Conservation (phyloP, 2,329 filamentous ascomycete species). For the Aspergillus quadricinctus region DNA sequence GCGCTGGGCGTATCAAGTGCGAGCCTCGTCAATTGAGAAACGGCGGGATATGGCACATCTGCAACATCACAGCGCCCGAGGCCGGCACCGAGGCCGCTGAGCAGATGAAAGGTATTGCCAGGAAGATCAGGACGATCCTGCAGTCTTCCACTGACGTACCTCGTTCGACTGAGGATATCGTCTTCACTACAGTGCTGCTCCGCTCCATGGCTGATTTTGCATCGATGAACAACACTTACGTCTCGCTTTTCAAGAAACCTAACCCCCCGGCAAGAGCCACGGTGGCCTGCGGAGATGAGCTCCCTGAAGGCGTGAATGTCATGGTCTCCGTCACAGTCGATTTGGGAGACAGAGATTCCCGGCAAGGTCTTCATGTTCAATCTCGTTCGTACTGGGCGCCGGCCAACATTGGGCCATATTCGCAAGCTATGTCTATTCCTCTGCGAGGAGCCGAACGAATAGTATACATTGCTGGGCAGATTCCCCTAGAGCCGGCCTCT, state of each 20-base stretch:
- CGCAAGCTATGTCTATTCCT: constrained; percentile 65
- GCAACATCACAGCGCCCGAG: constrained; percentile 37
- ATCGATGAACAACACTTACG: constrained; percentile 70
- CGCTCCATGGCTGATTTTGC: constrained; percentile 76
- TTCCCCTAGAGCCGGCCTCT: constrained; percentile 74
- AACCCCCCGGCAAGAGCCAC: constrained; percentile 85
- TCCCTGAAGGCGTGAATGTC: constrained; percentile 59
- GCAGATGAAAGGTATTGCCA: constrained; percentile 33
- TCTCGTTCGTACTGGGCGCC: constrained; percentile 95
- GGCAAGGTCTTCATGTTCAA: constrained; percentile 75
- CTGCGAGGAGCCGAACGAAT: constrained; percentile 30
- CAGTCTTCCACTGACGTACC: constrained; percentile 2
- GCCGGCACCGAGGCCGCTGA: constrained; percentile 36
- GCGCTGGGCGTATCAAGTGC: background rate
- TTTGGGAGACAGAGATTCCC: constrained; percentile 24
- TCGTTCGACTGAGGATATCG: constrained; percentile 36
- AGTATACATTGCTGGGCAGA: constrained; percentile 81
- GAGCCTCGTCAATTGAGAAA: constrained; percentile 19
- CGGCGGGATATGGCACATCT: constrained; percentile 30
- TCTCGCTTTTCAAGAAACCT: constrained; percentile 65
- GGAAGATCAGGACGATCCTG: constrained; percentile 24
- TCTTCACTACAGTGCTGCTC: constrained; percentile 61
- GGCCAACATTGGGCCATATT: constrained; percentile 95
- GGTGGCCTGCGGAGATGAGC: constrained; percentile 65
- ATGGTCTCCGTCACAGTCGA: constrained; percentile 55